Base-by-base conservation (phyloP, 306 rosid species). In the Trifolium fragiferum region DNA sequence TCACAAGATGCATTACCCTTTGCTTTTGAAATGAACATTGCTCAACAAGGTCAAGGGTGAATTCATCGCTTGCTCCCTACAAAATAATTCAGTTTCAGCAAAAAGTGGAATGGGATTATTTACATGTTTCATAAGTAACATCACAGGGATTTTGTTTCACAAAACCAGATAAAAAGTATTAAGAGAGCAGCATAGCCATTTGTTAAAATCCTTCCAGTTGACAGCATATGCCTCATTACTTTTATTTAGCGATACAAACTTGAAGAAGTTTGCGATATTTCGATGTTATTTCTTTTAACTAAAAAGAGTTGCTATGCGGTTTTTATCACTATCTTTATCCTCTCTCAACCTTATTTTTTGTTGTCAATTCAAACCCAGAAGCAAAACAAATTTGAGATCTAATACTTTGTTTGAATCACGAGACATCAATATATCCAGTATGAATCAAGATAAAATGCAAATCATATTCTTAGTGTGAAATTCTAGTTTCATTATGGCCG, bases 1-100 rank as follows among this genome's bases (percentile, higher is more conserved):
- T 88, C 68, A 82, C 94, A 46, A 92, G 96, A 87, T 93, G 98
- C 96, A 93, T 86, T 73, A 91, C 90, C 66, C 83, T 88, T 78
- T 93, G 96, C 94, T 93, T 89, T 82, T 93, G 97, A 82, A 93
- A 88, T 35, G 97, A 89, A 79, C 97, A 91, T 53, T 93, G 96
- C 76, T 93, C 98, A 41, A 91, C 96, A 49, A 93, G 97, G 81
- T 93, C 98, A 75, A 93, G 96, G 38, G 96, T 91, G 81, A 93
- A 91, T 76, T 93, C 98, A 51, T 91, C 98, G 64, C 84, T 86
- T 78, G 90, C 98, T 44, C 78, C 97, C 97, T 93, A 65, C 38
- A 55, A 61, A 66, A 47, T 73, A 70, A 60, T 74, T 14, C 11
- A 50, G 33, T 62, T 68, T 80, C 68, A 84, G 82, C 20, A 43